These are phyloP conservation scores for Artemisia argyi DNA, from an alignment of 129 eudicot genomes.

Conservation along the genomic window DNA sequence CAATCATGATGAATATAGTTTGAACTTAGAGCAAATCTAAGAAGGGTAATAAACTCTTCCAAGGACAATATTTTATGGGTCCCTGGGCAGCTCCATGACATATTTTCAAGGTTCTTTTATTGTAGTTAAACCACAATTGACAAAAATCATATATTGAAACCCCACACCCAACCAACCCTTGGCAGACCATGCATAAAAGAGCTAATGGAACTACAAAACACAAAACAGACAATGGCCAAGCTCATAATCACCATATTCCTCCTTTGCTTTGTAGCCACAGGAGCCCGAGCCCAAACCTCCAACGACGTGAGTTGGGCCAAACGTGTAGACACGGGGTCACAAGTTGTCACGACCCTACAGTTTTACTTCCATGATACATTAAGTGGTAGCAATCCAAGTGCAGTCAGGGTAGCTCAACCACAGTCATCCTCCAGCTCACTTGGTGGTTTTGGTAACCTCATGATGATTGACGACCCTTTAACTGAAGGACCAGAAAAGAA, in stretches of 20 bases:
- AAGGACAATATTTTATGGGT: constrained; percentile 10
- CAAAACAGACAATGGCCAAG: constrained; percentile 26
- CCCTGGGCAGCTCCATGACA: constrained; percentile 16
- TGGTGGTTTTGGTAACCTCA: constrained; percentile 50
- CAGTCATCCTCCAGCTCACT: constrained; percentile 39
- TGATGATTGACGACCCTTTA: constrained; percentile 64
- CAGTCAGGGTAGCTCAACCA: constrained; percentile 48
- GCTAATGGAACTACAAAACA: not conserved
- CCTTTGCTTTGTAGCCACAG: constrained; percentile 22
- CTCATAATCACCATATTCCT: constrained; percentile 12
- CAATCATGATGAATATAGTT: no score
- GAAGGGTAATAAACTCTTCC: constrained; percentile 1
- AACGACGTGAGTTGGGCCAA: constrained; percentile 48
- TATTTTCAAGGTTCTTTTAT: not conserved
- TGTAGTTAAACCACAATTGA: constrained; percentile 38
- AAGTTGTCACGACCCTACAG: constrained; percentile 55
- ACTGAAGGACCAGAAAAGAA: constrained; percentile 64
- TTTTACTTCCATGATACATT: constrained; percentile 77
- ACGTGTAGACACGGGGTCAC: constrained; percentile 41
- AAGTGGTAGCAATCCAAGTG: constrained; percentile 54
- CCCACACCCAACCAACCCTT: constrained; percentile 14
- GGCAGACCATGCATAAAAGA: constrained; percentile 12
- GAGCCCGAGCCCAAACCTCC: constrained; percentile 31
- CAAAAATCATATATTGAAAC: constrained; percentile 2
- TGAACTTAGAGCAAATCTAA: no score